phyloP scores from a whole-genome alignment of 371 early-diverging fungal genomes.

The Mortierella sp. region DNA sequence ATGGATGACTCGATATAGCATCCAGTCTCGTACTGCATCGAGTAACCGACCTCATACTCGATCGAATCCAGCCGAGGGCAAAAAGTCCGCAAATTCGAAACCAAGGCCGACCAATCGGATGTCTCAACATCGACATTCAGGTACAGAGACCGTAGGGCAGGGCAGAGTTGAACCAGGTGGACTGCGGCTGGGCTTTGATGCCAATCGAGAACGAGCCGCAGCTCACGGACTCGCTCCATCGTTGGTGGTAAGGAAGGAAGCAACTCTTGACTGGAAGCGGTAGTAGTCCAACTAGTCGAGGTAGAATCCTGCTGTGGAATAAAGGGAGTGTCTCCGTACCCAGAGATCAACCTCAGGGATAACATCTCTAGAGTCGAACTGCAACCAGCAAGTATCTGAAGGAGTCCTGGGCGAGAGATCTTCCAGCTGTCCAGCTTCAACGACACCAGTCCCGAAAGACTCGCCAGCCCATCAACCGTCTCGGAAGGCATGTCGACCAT shows the following conservation, averaged over 20 bases:
- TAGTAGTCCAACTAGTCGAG: background rate
- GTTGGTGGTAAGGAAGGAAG: background rate
- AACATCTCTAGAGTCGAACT: slow-evolving; percentile 6
- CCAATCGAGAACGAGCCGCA: background rate
- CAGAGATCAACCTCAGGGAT: background rate
- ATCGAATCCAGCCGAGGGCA: slow-evolving; percentile 14
- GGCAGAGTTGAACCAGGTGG: slow-evolving; percentile 3
- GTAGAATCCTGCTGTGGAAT: background rate
- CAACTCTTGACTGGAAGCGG: background rate
- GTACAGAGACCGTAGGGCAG: background rate
- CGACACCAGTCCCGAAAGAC: background rate
- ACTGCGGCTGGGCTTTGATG: background rate
- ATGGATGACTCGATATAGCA: background rate
- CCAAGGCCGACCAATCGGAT: background rate
- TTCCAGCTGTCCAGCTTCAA: slow-evolving; percentile 2
- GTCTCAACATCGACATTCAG: slow-evolving; percentile 14
- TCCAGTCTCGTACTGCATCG: background rate
- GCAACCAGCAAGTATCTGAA: slow-evolving; percentile 10
- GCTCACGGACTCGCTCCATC: background rate
- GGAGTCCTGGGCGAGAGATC: background rate
- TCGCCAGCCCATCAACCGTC: background rate
- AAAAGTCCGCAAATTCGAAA: background rate
- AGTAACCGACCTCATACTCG: background rate
- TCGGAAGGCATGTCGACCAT: background rate
- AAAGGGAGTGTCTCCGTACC: slow-evolving; percentile 2